Evolutionary conservation across 495 filamentous ascomycete species (phyloP).

Genomic region (Extremus antarcticus): DNA sequence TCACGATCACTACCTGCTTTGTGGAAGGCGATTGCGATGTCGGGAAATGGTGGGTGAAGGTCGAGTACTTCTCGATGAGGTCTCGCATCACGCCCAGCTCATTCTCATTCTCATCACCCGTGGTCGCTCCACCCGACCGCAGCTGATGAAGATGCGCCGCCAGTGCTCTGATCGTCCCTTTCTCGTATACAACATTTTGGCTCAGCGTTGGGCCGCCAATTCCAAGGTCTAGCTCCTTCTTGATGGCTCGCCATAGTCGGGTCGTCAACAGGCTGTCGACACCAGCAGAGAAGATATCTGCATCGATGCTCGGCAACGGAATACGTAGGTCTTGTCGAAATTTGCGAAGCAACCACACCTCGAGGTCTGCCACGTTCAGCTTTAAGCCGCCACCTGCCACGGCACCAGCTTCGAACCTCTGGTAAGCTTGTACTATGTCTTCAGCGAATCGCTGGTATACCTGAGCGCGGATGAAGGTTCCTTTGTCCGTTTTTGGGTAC

Average conservation of each 20-base stretch:
- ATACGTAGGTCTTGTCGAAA: constrained; percentile 10
- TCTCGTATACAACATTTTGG: constrained; percentile 24
- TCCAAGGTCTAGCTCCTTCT: constrained; percentile 14
- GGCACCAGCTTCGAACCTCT: background rate
- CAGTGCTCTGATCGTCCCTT: constrained; percentile 6
- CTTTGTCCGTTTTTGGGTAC: constrained; percentile 23
- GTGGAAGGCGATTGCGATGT: background rate
- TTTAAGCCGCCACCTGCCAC: background rate
- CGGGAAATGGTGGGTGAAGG: constrained; percentile 15
- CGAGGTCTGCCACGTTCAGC: background rate
- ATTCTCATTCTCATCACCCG: background rate
- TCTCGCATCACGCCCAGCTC: constrained; percentile 25
- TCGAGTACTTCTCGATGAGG: constrained; percentile 31
- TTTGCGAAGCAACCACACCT: background rate
- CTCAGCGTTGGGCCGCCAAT: constrained; percentile 4
- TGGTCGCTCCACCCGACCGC: constrained; percentile 1
- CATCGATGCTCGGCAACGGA: background rate
- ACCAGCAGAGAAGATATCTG: constrained; percentile 23
- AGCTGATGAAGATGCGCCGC: constrained; percentile 8
- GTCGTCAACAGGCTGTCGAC: constrained; percentile 24
- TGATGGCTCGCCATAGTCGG: constrained; percentile 13
- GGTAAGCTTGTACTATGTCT: constrained; percentile 19
- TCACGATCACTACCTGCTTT: constrained; percentile 22
- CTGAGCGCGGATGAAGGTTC: constrained; percentile 21
- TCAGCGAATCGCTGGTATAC: constrained; percentile 21